phyloP scores from a whole-genome alignment of 306 rosid genomes.

The Acacia acuminata region DNA sequence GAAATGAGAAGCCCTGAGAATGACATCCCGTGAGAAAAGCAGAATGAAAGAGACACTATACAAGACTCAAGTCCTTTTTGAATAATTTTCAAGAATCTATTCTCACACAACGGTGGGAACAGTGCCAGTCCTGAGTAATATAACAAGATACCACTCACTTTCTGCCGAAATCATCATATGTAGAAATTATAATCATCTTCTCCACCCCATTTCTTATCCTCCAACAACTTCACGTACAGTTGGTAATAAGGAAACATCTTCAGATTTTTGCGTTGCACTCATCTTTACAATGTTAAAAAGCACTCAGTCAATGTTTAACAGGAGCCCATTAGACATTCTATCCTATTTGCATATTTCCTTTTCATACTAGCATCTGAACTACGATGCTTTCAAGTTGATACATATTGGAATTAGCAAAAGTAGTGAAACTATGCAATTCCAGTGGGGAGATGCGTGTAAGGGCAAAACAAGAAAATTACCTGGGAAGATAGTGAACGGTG shows the following conservation, averaged over 20 bases:
- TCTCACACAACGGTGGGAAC: neutral
- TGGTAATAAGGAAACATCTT: neutral
- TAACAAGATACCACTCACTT: neutral
- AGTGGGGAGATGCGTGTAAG: neutral
- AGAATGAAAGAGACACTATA: neutral
- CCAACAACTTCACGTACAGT: neutral
- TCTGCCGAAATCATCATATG: neutral
- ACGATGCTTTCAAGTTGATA: neutral
- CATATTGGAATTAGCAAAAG: neutral
- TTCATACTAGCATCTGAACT: neutral
- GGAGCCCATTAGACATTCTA: neutral
- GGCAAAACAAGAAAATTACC: constrained; percentile 39
- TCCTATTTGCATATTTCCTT: neutral
- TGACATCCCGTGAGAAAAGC: neutral
- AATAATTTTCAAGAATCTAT: neutral
- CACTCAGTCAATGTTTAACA: neutral
- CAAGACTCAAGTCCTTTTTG: neutral
- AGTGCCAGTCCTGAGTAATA: neutral
- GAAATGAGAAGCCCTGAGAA: neutral
- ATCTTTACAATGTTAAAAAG: neutral
- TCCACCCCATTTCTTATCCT: neutral
- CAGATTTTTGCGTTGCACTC: neutral
- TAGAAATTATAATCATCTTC: neutral
- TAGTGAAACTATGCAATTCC: constrained; percentile 2
- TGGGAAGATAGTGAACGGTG: constrained; percentile 63